These are phyloP conservation scores for Annulohypoxylon truncatum DNA, from an alignment of 2,329 filamentous ascomycete species.

Conservation along the genomic window DNA sequence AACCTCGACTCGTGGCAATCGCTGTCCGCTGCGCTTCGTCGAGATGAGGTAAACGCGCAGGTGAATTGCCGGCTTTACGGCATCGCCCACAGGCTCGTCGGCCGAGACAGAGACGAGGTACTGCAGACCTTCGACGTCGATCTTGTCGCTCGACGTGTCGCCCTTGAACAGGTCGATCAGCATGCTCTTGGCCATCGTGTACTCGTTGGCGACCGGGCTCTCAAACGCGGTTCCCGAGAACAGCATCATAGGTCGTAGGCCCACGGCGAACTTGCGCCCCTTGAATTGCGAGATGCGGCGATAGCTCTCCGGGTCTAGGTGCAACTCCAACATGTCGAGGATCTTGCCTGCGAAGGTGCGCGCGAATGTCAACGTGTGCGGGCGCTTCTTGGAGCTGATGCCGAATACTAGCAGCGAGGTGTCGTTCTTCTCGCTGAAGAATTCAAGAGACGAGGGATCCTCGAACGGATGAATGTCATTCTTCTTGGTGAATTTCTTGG, in stretches of 20 bases:
- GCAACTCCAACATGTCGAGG: slow-evolving; percentile 93
- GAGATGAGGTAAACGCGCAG: slow-evolving; percentile 86
- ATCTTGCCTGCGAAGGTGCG: slow-evolving; percentile 88
- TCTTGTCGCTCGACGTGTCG: slow-evolving; percentile 76
- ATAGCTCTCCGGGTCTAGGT: slow-evolving; percentile 80
- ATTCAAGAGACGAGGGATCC: slow-evolving; percentile 86
- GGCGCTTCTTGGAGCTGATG: slow-evolving; percentile 91
- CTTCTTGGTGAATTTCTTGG: slow-evolving; percentile 96
- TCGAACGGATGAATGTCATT: slow-evolving; percentile 96
- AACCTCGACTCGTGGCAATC: slow-evolving; percentile 88
- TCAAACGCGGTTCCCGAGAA: slow-evolving; percentile 93
- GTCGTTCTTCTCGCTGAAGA: slow-evolving; percentile 97
- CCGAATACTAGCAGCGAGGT: slow-evolving; percentile 86
- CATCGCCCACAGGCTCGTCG: slow-evolving; percentile 66
- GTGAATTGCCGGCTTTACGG: slow-evolving; percentile 67
- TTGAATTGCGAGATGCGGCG: slow-evolving; percentile 80
- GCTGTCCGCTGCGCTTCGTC: slow-evolving; percentile 88
- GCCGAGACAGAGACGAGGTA: slow-evolving; percentile 87
- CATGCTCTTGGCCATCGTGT: slow-evolving; percentile 87
- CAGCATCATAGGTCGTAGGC: slow-evolving; percentile 88
- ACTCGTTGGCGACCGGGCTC: slow-evolving; percentile 80
- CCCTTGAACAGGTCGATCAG: slow-evolving; percentile 93
- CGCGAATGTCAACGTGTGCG: slow-evolving; percentile 85
- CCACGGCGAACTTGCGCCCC: slow-evolving; percentile 78
- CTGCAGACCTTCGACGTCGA: slow-evolving; percentile 95